phyloP scores from a whole-genome alignment of 495 filamentous ascomycete species.

The Penicillium pancosmium region DNA sequence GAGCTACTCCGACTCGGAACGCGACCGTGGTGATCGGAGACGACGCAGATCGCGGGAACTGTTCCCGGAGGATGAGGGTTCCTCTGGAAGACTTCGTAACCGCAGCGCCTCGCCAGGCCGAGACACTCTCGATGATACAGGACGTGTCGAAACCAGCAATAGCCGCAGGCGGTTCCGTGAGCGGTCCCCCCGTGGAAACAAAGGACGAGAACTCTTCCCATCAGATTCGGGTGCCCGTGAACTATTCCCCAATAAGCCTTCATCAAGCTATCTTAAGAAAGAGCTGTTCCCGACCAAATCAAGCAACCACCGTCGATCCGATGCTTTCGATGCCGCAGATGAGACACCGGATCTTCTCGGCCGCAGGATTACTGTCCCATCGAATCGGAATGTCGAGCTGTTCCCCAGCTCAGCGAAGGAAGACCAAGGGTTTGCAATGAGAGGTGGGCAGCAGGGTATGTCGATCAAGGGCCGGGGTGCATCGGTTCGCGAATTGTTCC shows the following conservation, averaged over 20 bases:
- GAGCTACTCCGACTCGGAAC: constrained; percentile 38
- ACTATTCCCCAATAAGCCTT: constrained; percentile 52
- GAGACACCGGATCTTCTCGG: constrained; percentile 62
- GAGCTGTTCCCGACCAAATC: constrained; percentile 72
- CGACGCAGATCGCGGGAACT: constrained; percentile 48
- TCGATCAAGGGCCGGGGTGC: constrained; percentile 51
- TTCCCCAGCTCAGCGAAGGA: constrained; percentile 41
- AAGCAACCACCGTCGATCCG: constrained; percentile 65
- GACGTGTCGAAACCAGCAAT: constrained; percentile 45
- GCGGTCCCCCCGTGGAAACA: constrained; percentile 44
- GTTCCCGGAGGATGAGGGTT: constrained; percentile 46
- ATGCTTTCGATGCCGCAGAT: constrained; percentile 66
- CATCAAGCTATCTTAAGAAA: constrained; percentile 53
- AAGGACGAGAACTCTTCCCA: constrained; percentile 52
- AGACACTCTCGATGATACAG: constrained; percentile 59
- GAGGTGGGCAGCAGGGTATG: constrained; percentile 54
- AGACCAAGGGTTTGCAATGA: constrained; percentile 66
- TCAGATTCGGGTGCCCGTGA: constrained; percentile 37
- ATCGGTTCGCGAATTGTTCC: constrained; percentile 71
- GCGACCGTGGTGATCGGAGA: constrained; percentile 30
- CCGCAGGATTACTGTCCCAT: constrained; percentile 54
- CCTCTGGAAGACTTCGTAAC: constrained; percentile 56
- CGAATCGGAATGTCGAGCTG: constrained; percentile 44
- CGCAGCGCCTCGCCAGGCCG: constrained; percentile 73
- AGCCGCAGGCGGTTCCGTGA: constrained; percentile 45